Evolutionary conservation across 176 grass and related monocot genomes (phyloP), one percentile per base, ranked within the genome.

Genomic region (Carex pumila): DNA sequence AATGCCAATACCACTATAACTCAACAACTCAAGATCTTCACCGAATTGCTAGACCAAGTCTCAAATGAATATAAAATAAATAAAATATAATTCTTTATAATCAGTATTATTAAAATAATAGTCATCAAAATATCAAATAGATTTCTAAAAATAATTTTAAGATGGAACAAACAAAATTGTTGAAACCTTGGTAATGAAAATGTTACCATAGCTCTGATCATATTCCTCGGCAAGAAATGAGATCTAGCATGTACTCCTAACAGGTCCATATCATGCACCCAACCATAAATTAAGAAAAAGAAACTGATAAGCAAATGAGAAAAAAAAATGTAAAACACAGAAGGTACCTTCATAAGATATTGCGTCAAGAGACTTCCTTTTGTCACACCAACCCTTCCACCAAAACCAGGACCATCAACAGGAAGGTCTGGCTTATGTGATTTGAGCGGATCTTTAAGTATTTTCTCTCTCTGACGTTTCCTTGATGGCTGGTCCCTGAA

Each of bases 291-390:
- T 62, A 18, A 29, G 32, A 79, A 55, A 41, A 67, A 85, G 21
- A 78, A 19, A 65, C n/a, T 73, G 7, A 69, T 14, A 52, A 69
- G 30, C 11, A 69, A 70, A 62, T 53, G 81, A n/a, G 83, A 39
- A 39, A 39, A 39, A 39, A 39, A 21, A 39, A 25, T 25, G 71
- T 34, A 53, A 70, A 83, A 57, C 34, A 55, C 37, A 70, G 54
- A 55, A 73, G 11, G 11, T 87, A 95, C 95, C 95, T 98, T 98
- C 90, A 98, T 32, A 70, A 98, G 92, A 65, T 98, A 94, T 63
- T 94, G 95, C 53, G 95, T 98, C 61, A 98, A 86, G 80, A 98
- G 87, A 71, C 95, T 98, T 86, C 95, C 95, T 87, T 93, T 94
- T 34, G 95, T 94, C 13, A 89, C 89, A 79, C 95, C 95, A 56